Evolutionary conservation across 495 filamentous ascomycete species (phyloP).

Genomic region (Lasiosphaeria hispida): DNA sequence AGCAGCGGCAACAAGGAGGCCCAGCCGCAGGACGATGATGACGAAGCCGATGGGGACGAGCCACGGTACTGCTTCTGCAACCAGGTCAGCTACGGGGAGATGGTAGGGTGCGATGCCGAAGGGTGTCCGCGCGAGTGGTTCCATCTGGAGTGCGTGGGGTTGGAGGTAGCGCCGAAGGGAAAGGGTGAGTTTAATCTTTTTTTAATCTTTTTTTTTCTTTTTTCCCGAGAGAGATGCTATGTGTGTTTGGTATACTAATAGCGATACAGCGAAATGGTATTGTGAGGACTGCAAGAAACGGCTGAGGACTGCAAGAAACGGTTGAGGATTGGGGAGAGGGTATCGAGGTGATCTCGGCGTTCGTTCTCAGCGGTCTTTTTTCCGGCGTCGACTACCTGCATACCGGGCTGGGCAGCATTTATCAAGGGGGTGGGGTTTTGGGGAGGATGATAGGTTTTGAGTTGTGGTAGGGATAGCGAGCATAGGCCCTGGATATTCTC

Average conservation of each 20-base stretch:
- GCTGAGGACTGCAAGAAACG: too few species aligned
- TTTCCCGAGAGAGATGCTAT: conserved; percentile 15
- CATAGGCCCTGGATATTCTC: too few species aligned
- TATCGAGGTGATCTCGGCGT: conserved; percentile 19
- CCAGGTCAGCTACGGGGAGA: conserved; percentile 89
- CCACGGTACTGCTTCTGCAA: conserved; percentile 93
- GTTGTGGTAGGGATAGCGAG: too few species aligned
- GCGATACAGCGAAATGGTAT: conserved; percentile 76
- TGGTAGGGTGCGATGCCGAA: conserved; percentile 96
- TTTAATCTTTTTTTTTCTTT: too few species aligned
- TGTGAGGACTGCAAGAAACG: conserved; percentile 82
- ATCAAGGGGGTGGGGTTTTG: background rate
- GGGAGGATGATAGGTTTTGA: too few species aligned
- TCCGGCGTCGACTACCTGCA: background rate
- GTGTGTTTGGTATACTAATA: conserved; percentile 2
- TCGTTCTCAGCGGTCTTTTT: background rate
- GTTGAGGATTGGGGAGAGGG: conserved; percentile 45
- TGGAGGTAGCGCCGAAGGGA: conserved; percentile 78
- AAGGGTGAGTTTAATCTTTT: conserved; percentile 63
- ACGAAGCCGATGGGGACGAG: conserved; percentile 75
- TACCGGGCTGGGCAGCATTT: background rate
- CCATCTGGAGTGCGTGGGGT: conserved; percentile 86
- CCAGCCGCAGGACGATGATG: conserved; percentile 49
- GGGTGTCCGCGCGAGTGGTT: conserved; percentile 92
- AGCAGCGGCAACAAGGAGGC: background rate